Evolutionary conservation across 805 yeast species (phyloP).

Genomic region (Zygoascus bituminiphila): DNA sequence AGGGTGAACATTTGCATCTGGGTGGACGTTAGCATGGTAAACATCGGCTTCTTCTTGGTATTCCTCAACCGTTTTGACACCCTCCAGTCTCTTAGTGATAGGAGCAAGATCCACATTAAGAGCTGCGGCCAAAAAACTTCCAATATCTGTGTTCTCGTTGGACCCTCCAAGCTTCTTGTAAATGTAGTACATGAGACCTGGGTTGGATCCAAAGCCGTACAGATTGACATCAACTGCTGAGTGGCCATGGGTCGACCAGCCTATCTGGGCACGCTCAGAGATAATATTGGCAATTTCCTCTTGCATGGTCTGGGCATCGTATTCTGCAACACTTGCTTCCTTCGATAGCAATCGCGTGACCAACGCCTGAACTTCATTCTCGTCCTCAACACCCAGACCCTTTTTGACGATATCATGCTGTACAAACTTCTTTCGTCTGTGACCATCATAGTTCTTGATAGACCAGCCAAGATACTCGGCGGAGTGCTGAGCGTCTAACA

Average conservation of each 20-base stretch:
- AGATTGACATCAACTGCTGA: constrained; percentile 89
- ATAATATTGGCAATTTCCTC: constrained; percentile 61
- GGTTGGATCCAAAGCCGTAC: constrained; percentile 65
- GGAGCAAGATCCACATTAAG: constrained; percentile 30
- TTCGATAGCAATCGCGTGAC: constrained; percentile 35
- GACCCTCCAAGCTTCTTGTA: constrained; percentile 56
- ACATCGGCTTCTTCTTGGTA: constrained; percentile 1
- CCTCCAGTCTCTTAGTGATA: constrained; percentile 19
- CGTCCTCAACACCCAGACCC: constrained; percentile 62
- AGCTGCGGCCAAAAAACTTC: constrained; percentile 54
- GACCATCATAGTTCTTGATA: constrained; percentile 35
- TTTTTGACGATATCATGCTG: constrained; percentile 44
- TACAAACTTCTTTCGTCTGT: constrained; percentile 40
- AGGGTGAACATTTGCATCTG: no score
- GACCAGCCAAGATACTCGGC: constrained; percentile 54
- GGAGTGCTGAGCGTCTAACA: constrained; percentile 62
- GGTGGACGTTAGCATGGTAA: not conserved
- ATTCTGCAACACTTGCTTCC: constrained; percentile 21
- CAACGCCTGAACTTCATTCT: constrained; percentile 41
- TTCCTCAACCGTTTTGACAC: constrained; percentile 3
- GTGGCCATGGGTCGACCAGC: constrained; percentile 97
- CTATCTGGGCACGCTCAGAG: constrained; percentile 75
- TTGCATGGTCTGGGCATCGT: constrained; percentile 14
- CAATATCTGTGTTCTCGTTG: constrained; percentile 82
- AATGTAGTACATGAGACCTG: constrained; percentile 9